Evolutionary conservation across 2,329 filamentous ascomycete genomes (phyloP).

Genomic region (Exutisphaerella laricina): DNA sequence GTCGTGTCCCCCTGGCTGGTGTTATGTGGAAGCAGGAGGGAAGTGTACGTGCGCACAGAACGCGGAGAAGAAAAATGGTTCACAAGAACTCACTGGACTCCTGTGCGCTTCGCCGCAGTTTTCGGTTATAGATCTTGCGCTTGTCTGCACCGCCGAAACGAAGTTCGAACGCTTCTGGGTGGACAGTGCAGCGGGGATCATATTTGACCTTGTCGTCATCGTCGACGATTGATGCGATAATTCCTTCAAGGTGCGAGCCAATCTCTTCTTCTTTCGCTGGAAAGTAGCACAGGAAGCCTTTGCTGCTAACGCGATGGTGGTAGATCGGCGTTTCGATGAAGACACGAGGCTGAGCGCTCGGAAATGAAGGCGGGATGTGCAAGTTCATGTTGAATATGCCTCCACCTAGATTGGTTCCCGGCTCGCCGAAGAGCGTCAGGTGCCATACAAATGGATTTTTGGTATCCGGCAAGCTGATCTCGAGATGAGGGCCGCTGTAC

Average conservation of each 20-base stretch:
- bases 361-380: slow-evolving; percentile 76
- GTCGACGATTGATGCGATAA: slow-evolving; percentile 79
- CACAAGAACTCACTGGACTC: slow-evolving; percentile 41
- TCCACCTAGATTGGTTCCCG: slow-evolving; percentile 89
- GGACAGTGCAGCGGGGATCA: slow-evolving; percentile 81
- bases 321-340: slow-evolving; percentile 76
- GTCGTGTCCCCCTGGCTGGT: no score
- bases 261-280: slow-evolving; percentile 68
- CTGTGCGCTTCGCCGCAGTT: slow-evolving; percentile 69
- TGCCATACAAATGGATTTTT: slow-evolving; percentile 86
- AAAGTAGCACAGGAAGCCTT: slow-evolving; percentile 79
- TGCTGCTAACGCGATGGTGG: slow-evolving; percentile 74
- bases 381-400: slow-evolving; percentile 80
- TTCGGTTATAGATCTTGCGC: slow-evolving; percentile 77
- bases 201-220: slow-evolving; percentile 85
- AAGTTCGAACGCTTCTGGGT: slow-evolving; percentile 77
- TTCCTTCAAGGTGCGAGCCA: slow-evolving; percentile 73
- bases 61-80: slow-evolving; percentile 6
- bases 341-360: slow-evolving; percentile 79
- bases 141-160: slow-evolving; percentile 79
- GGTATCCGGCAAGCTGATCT: slow-evolving; percentile 64
- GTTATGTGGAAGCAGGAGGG: no score
- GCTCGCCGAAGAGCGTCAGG: slow-evolving; percentile 81
- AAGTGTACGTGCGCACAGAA: slow-evolving; percentile 1
- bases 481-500: slow-evolving; percentile 60